Base-by-base conservation (phyloP, 768 basidiomycete genomes). In the Tylopilus sp. region DNA sequence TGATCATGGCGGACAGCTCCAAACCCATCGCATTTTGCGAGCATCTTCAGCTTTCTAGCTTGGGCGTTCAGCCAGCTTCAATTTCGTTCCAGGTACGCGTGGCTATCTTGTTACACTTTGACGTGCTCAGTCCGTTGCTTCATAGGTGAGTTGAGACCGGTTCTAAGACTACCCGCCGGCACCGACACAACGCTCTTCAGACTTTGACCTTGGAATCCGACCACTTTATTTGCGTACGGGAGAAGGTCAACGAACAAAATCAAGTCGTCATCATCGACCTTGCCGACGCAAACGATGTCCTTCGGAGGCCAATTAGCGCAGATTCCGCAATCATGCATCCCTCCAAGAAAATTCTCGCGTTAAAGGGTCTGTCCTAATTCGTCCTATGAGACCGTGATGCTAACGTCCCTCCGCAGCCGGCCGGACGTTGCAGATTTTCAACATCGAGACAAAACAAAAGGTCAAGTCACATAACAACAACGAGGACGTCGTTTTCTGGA, bases 221-320 rank as follows among this genome's bases (percentile, higher is more conserved):
- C 78, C 90, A 91, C 69, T 99, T 91, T 73, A 97, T 99, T 62
- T 98, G 97, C 70, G 85, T 98, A 55, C 89, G 95, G 50, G 95
- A 98, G 76, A 94, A 93, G 71, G 81, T 92, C 65, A 86, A 88
- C 63, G 94, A 95, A 57, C 86, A 91, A 66, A 93, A 95, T 73
- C 95, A 98, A 73, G 97, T 99, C 57, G 95, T 98, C 68, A 98
- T 99, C 67, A 89, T 99, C 67, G 95, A 98, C 84, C 86, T 99
- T 57, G 78, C 88, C 55, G 92, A 98, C 71, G 92, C 95, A 63
- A 98, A 98, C 76, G 91, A 95, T 86, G 90, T 98, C 62, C 81
- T 95, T 50, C 86, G 94, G 53, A 79, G 94, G 60, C 94, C 94
- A 56, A 98, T 99, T 65, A 88, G 91, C 22, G 97, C 97, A n/a